Evolutionary conservation across 306 rosid genomes (phyloP), one percentile per base, ranked within the genome.

Genomic region (Fagus sylvatica): DNA sequence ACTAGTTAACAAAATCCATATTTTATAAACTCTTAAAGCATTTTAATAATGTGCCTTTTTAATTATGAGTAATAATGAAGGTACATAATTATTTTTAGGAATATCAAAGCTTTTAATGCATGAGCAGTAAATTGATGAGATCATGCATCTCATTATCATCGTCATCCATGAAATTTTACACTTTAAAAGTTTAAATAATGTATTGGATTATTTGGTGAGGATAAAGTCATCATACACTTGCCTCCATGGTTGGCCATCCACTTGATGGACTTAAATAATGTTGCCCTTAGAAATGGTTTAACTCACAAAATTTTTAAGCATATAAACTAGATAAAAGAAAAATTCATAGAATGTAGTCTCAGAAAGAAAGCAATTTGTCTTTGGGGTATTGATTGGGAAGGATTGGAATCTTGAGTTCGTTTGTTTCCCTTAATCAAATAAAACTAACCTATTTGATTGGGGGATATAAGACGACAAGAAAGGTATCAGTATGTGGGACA

Each of bases 381-480:
- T 34, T 42, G 37, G 16, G 74, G 64, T 48, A 36, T 74, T 30
- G 75, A 69, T 60, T 69, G 16, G 56, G 80, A 68, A 64, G 80
- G 53, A 6, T 16, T 74, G 55, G 79, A 70, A 74, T 70, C 71
- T 42, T 16, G 51, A 42, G 33, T 16, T 62, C 15, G 37, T 79
- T 79, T 55, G 71, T 37, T 79, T 79, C 74, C 51, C 43, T 12
- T 41, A 39, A n/a, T 5, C 10, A 8, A 19, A 60, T 46, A 8
- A 61, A 72, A 10, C 6, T 69, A 68, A 71, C 30, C 19, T 15
- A 55, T 71, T 75, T 48, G 59, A 74, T 69, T 70, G 65, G 74
- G 13, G 57, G 56, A 67, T 43, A 39, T 1, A 68, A 78, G 13
- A 72, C 15, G 78, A 79, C 78, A 71, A 75, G 81, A 65, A 83